Base-by-base conservation (phyloP, 345 rosid genomes). In the Lepidium didymum region DNA sequence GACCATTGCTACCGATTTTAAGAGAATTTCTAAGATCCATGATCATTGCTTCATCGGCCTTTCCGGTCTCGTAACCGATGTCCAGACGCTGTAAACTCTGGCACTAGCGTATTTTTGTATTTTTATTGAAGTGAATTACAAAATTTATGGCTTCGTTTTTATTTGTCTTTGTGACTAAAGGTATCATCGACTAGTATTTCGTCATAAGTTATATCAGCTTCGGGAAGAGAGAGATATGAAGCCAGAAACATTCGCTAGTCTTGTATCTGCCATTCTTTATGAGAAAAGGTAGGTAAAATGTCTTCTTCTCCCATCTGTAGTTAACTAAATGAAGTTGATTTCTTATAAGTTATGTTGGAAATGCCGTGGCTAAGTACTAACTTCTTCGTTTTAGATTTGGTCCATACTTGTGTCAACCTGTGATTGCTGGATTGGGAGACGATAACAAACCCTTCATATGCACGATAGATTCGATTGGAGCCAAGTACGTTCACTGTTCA, bases 391-490 rank as follows among this genome's bases (percentile, higher is more conserved):
- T 73, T 76, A 88, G 98, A 75, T 93, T 93, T 77, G 98, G 98
- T 62, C 98, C 97, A 7, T 94, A 89, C 81, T 86, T 94, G 76
- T 89, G 96, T 79, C 97, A 94, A 54, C 97, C 99, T 25, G 97
- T 94, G 44, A 89, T 94, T 81, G 96, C 96, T 80, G 99, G 99
- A 64, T 67, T 94, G 77, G 85, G 96, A 49, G 97, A 85, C 33
- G 99, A 90, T 64, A 85, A 90, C 74, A 87, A 87, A 80, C 99
- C 99, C 8, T 94, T 94, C 78, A 90, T 94, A 52, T 94, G 99
- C 77, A 94, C 99, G 1, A 92, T 87, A 97, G 99, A 94, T 73
- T 89, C 92, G 1, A 90, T 93, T 77, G 97, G 97, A 58, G 99
- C 96, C 73, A 90, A 90, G 99, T 93, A 85, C n/a, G n/a, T n/a